Conservation (phyloP, 176 grass and related monocot species). For the Miscanthus lutarioriparius region DNA sequence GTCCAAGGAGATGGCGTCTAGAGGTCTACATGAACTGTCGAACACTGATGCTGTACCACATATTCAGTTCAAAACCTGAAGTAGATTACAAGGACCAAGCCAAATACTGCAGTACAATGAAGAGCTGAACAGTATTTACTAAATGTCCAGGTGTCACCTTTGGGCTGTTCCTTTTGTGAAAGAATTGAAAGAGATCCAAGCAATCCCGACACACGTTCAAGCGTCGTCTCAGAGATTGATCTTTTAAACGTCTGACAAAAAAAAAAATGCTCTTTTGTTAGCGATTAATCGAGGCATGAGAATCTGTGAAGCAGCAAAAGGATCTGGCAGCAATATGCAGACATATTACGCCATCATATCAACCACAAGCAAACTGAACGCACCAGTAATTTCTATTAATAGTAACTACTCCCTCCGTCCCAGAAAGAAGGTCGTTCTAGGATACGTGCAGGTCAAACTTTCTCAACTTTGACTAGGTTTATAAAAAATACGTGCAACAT, state of each 20-base stretch:
- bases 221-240: slow-evolving; percentile 77
- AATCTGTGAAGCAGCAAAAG: not conserved
- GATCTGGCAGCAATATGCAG: not conserved
- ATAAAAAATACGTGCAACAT: too few species aligned
- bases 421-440: too few species aligned
- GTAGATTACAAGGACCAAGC: slow-evolving; percentile 4
- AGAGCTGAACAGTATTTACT: slow-evolving; percentile 9
- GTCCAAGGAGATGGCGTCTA: not conserved
- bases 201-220: slow-evolving; percentile 66
- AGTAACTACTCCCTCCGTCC: not conserved
- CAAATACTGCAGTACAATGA: not conserved
- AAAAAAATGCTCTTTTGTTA: slow-evolving; percentile 27
- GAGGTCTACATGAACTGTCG: not conserved
- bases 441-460: too few species aligned
- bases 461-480: too few species aligned
- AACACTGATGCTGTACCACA: not conserved
- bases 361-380: not conserved
- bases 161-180: slow-evolving; percentile 67
- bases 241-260: slow-evolving; percentile 57
- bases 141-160: slow-evolving; percentile 48
- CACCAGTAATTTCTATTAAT: not conserved
- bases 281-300: not conserved
- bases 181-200: slow-evolving; percentile 69
- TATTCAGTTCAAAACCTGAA: not conserved
- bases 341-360: not conserved